Evolutionary conservation across 228 moss, liverwort and hornwort genomes (phyloP), one percentile per base, ranked within the genome.

Genomic region (Sphagnum magellanicum): DNA sequence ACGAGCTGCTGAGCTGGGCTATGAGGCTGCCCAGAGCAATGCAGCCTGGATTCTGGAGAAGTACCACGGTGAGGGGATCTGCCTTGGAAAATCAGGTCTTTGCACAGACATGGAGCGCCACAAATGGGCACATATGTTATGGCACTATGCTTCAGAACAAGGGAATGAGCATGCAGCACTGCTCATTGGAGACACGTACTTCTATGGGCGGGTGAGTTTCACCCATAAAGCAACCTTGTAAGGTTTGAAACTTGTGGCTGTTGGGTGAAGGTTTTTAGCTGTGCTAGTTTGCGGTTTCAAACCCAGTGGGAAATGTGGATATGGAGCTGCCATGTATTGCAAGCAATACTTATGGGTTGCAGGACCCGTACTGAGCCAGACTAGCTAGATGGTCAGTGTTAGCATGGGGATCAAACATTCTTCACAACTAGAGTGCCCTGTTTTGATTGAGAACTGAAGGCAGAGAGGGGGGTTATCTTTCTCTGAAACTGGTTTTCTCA

Each of bases 31-130:
- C 15, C 97, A 98, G 74, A 98, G 97, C 78, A 98, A 98, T 66
- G 91, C 97, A 72, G 97, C 97, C 16, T 98, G 97, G 97, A 79
- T 98, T 74, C 87, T 93, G 8, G 91, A 98, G 67, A 98, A 92
- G 70, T 83, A 91, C 63, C 78, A 87, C 49, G 71, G 75, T 70
- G 93, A 81, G 63, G 85, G 89, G 61, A 75, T 90, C 59, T 98
- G 97, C 86, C 85, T 93, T 61, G 97, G 97, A 69, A 87, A 75
- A 60, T 85, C 87, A 52, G 93, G 88, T 65, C 55, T 89, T 72
- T 98, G 97, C 73, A 81, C 87, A 67, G 82, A 85, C 6, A 83
- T 81, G 69, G 93, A 98, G 77, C 93, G 93, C 60, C 91, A 91
- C 51, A 79, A 90, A 77, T 91, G 97, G 15, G 93, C 97, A 53